These are phyloP conservation scores for Pseudonitzschia pungens DNA, from an alignment of 108 stramenopile genomes.

Conservation along the genomic window DNA sequence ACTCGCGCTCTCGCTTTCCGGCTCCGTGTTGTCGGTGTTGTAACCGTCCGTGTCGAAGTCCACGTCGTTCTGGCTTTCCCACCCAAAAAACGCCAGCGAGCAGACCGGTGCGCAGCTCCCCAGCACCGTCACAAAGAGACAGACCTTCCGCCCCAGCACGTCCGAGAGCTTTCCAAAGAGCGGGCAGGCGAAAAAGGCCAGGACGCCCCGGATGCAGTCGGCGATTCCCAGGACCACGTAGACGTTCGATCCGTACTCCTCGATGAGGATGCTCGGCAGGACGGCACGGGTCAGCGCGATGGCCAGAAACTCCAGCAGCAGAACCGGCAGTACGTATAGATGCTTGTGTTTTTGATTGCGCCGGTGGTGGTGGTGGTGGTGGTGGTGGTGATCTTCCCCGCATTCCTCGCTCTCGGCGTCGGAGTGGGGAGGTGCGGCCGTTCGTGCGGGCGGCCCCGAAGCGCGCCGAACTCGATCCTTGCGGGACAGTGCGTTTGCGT, in stretches of 20 bases:
- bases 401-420: too few relatives aligned
- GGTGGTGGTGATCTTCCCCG: too few relatives aligned
- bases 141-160: conserved; percentile 72
- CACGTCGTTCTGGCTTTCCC: conserved; percentile 18
- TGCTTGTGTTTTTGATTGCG: too few relatives aligned
- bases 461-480: too few relatives aligned
- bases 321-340: conserved; percentile 88
- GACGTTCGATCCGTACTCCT: conserved; percentile 60
- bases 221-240: conserved; percentile 86
- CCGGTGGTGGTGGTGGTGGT: too few relatives aligned
- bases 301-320: conserved; percentile 93
- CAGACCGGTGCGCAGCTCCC: conserved; percentile 92
- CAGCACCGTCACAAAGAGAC: conserved; percentile 87
- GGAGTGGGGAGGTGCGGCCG: too few relatives aligned
- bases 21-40: too few relatives aligned
- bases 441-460: too few relatives aligned
- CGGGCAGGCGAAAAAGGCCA: conserved; percentile 93
- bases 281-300: conserved; percentile 82
- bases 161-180: conserved; percentile 90
- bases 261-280: conserved; percentile 71
- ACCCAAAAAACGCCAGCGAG: conserved; percentile 78
- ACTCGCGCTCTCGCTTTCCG: too few relatives aligned
- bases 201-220: conserved; percentile 87
- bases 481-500: too few relatives aligned
- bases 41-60: background rate